These are phyloP conservation scores for Leptomonas pyrrhocoris DNA, from an alignment of 208 protist genomes.

Conservation along the genomic window DNA sequence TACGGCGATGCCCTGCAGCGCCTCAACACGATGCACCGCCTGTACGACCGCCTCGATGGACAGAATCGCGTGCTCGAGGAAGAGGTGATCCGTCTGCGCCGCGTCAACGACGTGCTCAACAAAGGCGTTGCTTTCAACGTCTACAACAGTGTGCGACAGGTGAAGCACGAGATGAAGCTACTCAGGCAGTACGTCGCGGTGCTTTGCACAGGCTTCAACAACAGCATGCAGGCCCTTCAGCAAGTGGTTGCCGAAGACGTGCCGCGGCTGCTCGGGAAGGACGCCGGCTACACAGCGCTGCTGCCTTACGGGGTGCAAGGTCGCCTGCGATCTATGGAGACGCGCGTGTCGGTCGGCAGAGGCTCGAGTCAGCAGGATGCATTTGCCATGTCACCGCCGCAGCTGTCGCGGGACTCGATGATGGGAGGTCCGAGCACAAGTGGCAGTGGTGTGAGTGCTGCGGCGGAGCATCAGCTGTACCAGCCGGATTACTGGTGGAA, in stretches of 20 bases:
- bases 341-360: conserved; percentile 24
- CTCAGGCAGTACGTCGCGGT: conserved; percentile 51
- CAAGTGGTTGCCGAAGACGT: conserved; percentile 31
- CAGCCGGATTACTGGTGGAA: conserved; percentile 29
- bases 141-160: conserved; percentile 40
- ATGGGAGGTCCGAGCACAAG: not conserved
- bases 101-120: conserved; percentile 14
- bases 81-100: conserved; percentile 24
- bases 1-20: conserved; percentile 45
- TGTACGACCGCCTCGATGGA: conserved; percentile 30
- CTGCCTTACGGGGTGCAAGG: conserved; percentile 25
- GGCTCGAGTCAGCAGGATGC: not conserved
- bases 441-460: not conserved
- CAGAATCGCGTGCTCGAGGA: conserved; percentile 25
- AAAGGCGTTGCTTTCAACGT: conserved; percentile 31
- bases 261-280: conserved; percentile 3
- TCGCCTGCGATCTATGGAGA: conserved; percentile 12
- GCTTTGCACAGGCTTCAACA: conserved; percentile 40
- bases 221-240: conserved; percentile 30
- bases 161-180: conserved; percentile 40
- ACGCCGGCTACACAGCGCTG: conserved; percentile 20
- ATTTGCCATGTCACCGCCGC: not conserved
- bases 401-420: not conserved
- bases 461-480: conserved; percentile 10
- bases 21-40: conserved; percentile 38